Base-by-base conservation (phyloP, 306 rosid genomes). In the Cajanus cajan region DNA sequence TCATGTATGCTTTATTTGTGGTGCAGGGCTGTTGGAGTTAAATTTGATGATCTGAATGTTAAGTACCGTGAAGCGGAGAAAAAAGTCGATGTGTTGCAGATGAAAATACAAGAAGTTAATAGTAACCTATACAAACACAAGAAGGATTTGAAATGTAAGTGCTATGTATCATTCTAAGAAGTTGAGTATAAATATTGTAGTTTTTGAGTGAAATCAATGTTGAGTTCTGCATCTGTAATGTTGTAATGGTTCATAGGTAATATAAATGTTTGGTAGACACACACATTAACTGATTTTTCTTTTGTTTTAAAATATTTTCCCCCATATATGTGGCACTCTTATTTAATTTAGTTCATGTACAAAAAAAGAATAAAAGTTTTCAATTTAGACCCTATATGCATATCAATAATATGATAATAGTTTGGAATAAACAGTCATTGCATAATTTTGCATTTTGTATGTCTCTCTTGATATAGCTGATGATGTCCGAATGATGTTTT, bases 101-200 rank as follows among this genome's bases (percentile, higher is more conserved):
- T 86, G 81, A 95, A 91, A 90, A 75, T 89, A 80, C 76, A 88
- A 76, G 98, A 90, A 83, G 90, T 85, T 73, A 83, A 88, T 55
- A 86, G 62, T 82, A 91, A 84, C 70, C 81, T 89, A 48, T 89
- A 86, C 78, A 95, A 85, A 84, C 78, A 89, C 80, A 88, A 54
- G 22, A 95, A 88, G 86, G 97, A 95, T 87, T 73, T 90, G 87
- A 95, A 91, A 34, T 88, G 98, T 92, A 83, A 88, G 98, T 83
- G 57, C 71, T 82, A 52, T 82, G 33, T 76, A 15, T 50, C 73
- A 44, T 52, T 63, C 36, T 8, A 59, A 70, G 55, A 70, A 78
- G 52, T 77, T 72, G 13, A 37, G 7, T 51, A 44, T 68, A 21
- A 73, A 31, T 18, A 63, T 21, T 28, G 45, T 59, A 25, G 67